Base-by-base conservation (phyloP, 2,329 filamentous ascomycete species). In the Claviceps africana region DNA sequence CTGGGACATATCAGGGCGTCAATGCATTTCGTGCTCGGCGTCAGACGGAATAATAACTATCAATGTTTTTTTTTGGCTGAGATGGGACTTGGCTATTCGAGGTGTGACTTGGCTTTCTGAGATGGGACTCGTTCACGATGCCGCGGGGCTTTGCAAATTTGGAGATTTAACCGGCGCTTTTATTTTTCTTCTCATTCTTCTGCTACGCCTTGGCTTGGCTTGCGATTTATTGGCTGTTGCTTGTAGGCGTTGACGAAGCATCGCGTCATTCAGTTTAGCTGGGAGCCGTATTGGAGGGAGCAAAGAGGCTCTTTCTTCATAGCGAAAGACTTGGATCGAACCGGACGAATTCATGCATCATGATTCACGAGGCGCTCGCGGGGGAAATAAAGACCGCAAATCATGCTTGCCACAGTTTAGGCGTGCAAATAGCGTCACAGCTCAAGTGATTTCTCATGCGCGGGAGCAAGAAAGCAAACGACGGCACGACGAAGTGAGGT, bases 11-110 rank as follows among this genome's bases (percentile, higher is more conserved):
- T 17, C 54, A 53, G 10, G 64, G 63, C 3, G 58, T 65, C 1
- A 65, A 65, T 43, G 58, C 54, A 6, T 65, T 54, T 35, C 53
- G 61, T 40, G 56, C 57, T 11, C 51, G 57, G 43, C 49, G 56
- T 43, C 37, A 51, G 28, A 48, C 28, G 11, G 1, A 21, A 25
- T 37, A 21, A 30, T 11, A 39, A 9, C 2, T 48, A 25, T 28
- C n/a, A 33, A 33, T 17, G 11, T 4, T 48, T 37, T 37, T 35
- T 35, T 11, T 35, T 35, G 10, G 10, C 3, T 11, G 31, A 9
- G 10, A 3, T 11, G 13, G 31, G 10, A 35, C 4, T 37, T 37
- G 13, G 33, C 33, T 17, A 17, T 17, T 48, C 19, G 19, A 37
- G 21, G 25, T 10, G 47, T 11, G 2, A 37, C 15, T 37, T 37